Base-by-base conservation (phyloP, 1,284 basidiomycete genomes). In the Malassezia yamatoensis region DNA sequence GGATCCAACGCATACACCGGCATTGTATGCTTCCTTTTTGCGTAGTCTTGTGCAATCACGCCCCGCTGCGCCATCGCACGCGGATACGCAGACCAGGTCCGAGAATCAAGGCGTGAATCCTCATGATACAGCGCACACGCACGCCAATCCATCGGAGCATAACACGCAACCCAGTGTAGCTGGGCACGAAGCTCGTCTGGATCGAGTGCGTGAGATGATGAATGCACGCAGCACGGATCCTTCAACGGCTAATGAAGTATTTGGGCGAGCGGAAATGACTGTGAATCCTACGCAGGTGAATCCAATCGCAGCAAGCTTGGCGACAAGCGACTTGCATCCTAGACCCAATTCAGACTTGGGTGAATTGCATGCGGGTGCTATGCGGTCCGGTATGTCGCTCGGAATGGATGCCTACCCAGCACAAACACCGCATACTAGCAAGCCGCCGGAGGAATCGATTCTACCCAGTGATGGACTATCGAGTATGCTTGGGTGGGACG, bases 1-100 rank as follows among this genome's bases (percentile, higher is more conserved):
- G 20, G 66, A 70, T 51, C 59, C 63, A 46, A 68, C 65, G 45
- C 72, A 74, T 39, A 73, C 67, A 5, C 66, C 72, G 8, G 61
- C 61, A 2, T 56, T 73, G 37, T 72, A 74, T 38, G 64, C 66
- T 0, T 54, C 63, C 5, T 74, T 74, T 60, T 53, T 74, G 13
- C 55, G 65, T 37, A 58, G 63, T 15, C 59, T 72, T 16, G 47
- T 74, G 37, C 68, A 73, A 44, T 58, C 68, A 13, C 48, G 68
- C 16, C 63, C 53, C 41, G 70, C 66, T 12, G 60, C 62, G 16
- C 15, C 15, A 13, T 9, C 41, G 16, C 41, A 32, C 7, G 21
- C 9, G 9, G 62, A 35, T 16, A 36, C 35, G 12, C 4, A 29
- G 24, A 7, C 24, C 24, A 29, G 24, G 24, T 21, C 41, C 15